A percentile compares a stretch with the other conserved stretches of the same genome.
phyloP scores from a whole-genome alignment of 257 asterid species.

The Coffea eugenioides region DNA sequence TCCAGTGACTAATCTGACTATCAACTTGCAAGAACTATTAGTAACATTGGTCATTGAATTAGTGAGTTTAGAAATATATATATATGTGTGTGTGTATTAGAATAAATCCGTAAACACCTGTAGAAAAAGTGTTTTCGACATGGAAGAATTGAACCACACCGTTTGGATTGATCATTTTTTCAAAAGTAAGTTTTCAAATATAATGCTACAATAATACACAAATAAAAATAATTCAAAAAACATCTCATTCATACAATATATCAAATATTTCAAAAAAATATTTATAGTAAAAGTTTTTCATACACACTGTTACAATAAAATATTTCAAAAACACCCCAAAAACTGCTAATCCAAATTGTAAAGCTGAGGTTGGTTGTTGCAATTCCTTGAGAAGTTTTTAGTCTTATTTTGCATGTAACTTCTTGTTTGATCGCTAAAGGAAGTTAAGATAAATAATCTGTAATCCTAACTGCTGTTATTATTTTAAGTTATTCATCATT shows the following conservation, averaged over 20 bases:
- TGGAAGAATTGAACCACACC: no score
- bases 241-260: no score
- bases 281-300: no score
- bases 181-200: no score
- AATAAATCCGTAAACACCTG: neutral
- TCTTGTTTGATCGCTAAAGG: neutral
- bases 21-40: neutral
- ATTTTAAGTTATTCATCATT: neutral
- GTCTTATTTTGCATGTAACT: neutral
- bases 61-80: neutral
- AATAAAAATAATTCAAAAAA: no score
- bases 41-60: neutral
- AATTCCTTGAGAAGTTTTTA: neutral
- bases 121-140: no score
- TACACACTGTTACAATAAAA: no score
- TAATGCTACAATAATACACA: no score
- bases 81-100: no score
- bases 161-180: no score
- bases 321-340: no score
- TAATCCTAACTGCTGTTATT: neutral
- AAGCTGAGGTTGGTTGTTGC: neutral
- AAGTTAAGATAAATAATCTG: neutral
- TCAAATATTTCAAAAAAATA: no score
- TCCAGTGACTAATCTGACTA: neutral
- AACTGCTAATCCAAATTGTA: neutral